Percentiles rank a stretch among this genome's conserved stretches.
Evolutionary conservation across 331 rosid genomes (phyloP).

Genomic region (Pyracantha coccinea): DNA sequence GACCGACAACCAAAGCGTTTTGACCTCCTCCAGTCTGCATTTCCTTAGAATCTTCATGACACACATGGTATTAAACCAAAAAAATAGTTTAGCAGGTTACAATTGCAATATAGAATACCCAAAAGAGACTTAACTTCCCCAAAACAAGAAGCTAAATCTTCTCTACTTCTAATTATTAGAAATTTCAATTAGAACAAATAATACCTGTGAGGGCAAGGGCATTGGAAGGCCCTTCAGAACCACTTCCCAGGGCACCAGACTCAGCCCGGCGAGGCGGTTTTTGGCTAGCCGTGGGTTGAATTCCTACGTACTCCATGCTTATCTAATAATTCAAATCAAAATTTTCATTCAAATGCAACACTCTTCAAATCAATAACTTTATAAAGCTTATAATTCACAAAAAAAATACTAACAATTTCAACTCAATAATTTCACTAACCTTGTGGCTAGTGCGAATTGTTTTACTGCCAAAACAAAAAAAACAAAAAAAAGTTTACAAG

Average conservation of each 20-base stretch:
- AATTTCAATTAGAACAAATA: neutral
- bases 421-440: constrained; percentile 35
- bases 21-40: constrained; percentile 41
- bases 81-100: neutral
- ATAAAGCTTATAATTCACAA: neutral
- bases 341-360: neutral
- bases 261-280: constrained; percentile 31
- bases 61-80: constrained; percentile 14
- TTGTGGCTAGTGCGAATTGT: constrained; percentile 53
- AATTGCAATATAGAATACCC: neutral
- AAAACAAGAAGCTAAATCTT: neutral
- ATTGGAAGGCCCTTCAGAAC: constrained; percentile 36
- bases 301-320: constrained; percentile 57
- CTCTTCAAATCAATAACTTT: neutral
- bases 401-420: too few relatives aligned
- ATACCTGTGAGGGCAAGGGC: constrained; percentile 72
- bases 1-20: constrained; percentile 78
- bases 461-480: constrained; percentile 34
- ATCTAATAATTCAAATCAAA: constrained; percentile 27
- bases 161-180: neutral
- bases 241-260: constrained; percentile 21
- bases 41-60: constrained; percentile 51
- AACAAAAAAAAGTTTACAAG: neutral
- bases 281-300: constrained; percentile 23
- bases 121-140: neutral